These are phyloP conservation scores for Batkoa obscura DNA, from an alignment of 371 early-diverging fungal genomes.

Conservation along the genomic window DNA sequence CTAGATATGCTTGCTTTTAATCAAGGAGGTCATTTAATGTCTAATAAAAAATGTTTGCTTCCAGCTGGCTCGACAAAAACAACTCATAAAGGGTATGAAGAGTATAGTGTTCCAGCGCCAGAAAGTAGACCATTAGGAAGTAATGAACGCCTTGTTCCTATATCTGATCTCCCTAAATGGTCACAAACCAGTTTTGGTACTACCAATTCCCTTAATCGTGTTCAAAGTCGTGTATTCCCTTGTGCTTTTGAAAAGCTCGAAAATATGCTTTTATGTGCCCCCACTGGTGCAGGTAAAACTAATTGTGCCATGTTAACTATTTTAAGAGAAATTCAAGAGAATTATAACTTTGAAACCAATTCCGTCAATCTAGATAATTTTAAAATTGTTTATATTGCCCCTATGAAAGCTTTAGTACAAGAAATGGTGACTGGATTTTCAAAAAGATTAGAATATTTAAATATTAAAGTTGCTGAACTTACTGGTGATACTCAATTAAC, in stretches of 20 bases:
- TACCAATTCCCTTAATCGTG: slow-evolving; percentile 57
- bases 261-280: slow-evolving; percentile 95
- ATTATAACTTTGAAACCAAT: slow-evolving; percentile 55
- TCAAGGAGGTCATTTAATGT: slow-evolving; percentile 89
- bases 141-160: slow-evolving; percentile 48
- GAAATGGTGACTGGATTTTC: slow-evolving; percentile 93
- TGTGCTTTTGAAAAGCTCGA: slow-evolving; percentile 74
- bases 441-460: slow-evolving; percentile 51
- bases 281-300: slow-evolving; percentile 99
- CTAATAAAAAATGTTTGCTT: slow-evolving; percentile 81
- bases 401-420: slow-evolving; percentile 98
- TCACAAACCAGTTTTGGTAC: slow-evolving; percentile 61
- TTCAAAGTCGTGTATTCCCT: slow-evolving; percentile 83
- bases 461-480: slow-evolving; percentile 86
- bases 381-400: slow-evolving; percentile 98
- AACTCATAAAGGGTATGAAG: slow-evolving; percentile 89
- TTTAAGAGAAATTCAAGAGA: slow-evolving; percentile 62
- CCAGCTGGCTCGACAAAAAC: slow-evolving; percentile 90
- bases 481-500: slow-evolving; percentile 97
- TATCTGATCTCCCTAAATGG: slow-evolving; percentile 71
- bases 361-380: slow-evolving; percentile 57
- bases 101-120: slow-evolving; percentile 90
- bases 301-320: slow-evolving; percentile 96
- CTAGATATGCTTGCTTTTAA: slow-evolving; percentile 66
- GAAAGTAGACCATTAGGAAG: slow-evolving; percentile 39